Base-by-base conservation (phyloP, 2,329 filamentous ascomycete species). In the Hypoxylon sp. region DNA sequence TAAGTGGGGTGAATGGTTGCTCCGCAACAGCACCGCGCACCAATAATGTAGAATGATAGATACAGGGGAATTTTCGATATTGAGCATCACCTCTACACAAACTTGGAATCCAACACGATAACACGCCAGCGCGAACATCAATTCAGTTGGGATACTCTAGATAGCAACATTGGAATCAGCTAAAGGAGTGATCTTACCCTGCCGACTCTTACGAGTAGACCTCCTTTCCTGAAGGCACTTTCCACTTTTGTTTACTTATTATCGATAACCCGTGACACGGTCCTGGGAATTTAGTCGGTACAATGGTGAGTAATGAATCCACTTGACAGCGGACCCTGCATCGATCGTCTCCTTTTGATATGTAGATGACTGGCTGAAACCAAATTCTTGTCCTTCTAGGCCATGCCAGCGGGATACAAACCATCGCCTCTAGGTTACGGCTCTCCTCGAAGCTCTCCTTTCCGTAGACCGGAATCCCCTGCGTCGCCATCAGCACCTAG, bases 361-460 rank as follows among this genome's bases (percentile, higher is more conserved):
- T n/a, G n/a, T n/a, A 63, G 58, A 58, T 62, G 59, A 69, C 63
- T 68, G 50, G 48, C 51, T 59, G 51, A 55, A 56, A 46, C 52
- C 57, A 55, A 69, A 67, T 69, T 59, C 55, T 69, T 54, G 51
- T 48, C 31, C 15, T 62, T 55, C 48, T 46, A 87, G 88, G 85
- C 83, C 78, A 86, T 83, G 78, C 84, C 82, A 63, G 77, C 83
- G 54, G 82, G 87, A 63, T 93, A 91, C 80, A 92, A 92, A 79
- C 90, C 90, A 13, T 92, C 91, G 24, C 90, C 90, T 60, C 81
- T 93, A 67, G 90, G 90, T 67, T 92, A 91, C 80, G 89, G 89
- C 71, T 91, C 91, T 51, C 87, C 88, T 73, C 88, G 92, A 77
- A 86, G 82, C 75, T 91, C 89, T 55, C 89, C 89, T 11, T 91